A percentile compares a stretch with the other conserved stretches of the same genome.
phyloP scores from a whole-genome alignment of 1,284 basidiomycete genomes.

The Heterobasidion parviporum region DNA sequence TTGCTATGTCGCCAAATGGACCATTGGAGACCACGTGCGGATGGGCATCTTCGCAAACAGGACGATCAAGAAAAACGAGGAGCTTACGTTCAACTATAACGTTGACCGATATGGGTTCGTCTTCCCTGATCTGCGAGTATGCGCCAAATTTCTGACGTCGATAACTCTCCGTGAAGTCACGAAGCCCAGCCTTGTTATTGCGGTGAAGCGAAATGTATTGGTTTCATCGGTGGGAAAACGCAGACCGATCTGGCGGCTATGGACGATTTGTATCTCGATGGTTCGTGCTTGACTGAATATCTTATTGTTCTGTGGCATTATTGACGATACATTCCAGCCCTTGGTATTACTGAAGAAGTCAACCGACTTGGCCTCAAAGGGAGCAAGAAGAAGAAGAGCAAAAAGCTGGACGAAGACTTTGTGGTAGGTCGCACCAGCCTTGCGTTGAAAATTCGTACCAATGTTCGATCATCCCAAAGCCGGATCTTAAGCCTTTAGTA shows the following conservation, averaged over 20 bases:
- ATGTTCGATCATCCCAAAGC: constrained; percentile 27
- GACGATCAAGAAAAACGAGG: constrained; percentile 76
- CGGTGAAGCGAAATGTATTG: constrained; percentile 93
- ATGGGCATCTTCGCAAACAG: constrained; percentile 99
- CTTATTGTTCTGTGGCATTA: background rate
- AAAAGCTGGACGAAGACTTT: constrained; percentile 93
- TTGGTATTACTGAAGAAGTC: constrained; percentile 91
- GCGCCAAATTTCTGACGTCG: background rate
- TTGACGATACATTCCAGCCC: constrained; percentile 41
- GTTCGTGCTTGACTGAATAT: constrained; percentile 32
- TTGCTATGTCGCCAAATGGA: constrained; percentile 99
- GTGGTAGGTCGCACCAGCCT: constrained; percentile 38
- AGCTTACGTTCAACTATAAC: constrained; percentile 99
- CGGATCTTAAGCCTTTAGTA: constrained; percentile 66
- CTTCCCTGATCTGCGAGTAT: background rate
- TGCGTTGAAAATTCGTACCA: background rate
- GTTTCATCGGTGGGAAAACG: constrained; percentile 95
- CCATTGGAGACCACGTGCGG: constrained; percentile 82
- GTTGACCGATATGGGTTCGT: constrained; percentile 96
- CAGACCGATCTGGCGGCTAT: constrained; percentile 94
- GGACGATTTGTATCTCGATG: constrained; percentile 93
- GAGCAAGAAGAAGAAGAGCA: constrained; percentile 83
- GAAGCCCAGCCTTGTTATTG: constrained; percentile 95
- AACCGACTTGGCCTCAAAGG: constrained; percentile 79
- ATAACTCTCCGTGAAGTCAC: constrained; percentile 45